These are phyloP conservation scores for Gossypium ekmanianum DNA, from an alignment of 345 rosid species.

Conservation along the genomic window DNA sequence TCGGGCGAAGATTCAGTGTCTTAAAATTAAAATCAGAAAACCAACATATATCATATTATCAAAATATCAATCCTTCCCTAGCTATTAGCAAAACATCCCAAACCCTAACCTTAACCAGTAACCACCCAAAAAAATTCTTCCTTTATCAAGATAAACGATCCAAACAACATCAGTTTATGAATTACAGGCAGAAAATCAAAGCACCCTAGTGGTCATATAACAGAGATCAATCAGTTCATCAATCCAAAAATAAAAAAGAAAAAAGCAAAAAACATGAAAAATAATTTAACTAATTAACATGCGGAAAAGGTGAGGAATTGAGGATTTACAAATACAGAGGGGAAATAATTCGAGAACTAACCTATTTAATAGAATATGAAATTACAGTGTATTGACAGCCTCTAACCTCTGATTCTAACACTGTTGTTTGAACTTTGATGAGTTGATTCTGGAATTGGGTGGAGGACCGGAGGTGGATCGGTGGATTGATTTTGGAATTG, in stretches of 20 bases:
- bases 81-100: background rate
- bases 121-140: conserved; percentile 1
- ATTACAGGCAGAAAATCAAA: conserved; percentile 12
- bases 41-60: background rate
- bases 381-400: too few relatives aligned
- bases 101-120: background rate
- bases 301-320: background rate
- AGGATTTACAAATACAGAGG: conserved; percentile 48
- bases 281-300: background rate
- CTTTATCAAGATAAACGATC: background rate
- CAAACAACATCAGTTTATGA: background rate
- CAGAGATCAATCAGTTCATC: conserved; percentile 7
- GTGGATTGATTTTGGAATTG: too few relatives aligned
- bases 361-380: too few relatives aligned
- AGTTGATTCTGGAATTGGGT: too few relatives aligned
- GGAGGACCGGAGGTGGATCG: too few relatives aligned
- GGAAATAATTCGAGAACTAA: conserved; percentile 11
- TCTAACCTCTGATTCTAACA: too few relatives aligned
- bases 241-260: background rate
- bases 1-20: background rate
- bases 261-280: background rate
- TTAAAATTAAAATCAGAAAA: conserved; percentile 4
- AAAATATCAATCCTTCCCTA: background rate
- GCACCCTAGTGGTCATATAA: background rate
- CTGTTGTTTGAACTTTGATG: too few relatives aligned